phyloP scores from a whole-genome alignment of 148 eudicot species.

The Bassia scoparia region DNA sequence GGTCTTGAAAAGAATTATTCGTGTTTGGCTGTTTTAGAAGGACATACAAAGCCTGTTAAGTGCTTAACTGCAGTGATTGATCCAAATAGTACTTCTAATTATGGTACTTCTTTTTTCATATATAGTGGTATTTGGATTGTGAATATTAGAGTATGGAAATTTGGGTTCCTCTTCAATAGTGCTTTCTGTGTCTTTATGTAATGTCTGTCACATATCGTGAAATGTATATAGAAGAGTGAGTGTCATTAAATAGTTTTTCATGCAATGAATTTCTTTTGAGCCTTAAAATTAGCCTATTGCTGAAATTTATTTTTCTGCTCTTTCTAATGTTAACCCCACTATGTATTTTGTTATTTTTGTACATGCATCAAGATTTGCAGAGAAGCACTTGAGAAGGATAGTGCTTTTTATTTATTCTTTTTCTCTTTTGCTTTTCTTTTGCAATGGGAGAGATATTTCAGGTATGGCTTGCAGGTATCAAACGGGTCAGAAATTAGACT shows the following conservation, averaged over 20 bases:
- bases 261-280: not conserved
- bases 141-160: constrained; percentile 65
- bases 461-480: not conserved
- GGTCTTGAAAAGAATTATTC: constrained; percentile 41
- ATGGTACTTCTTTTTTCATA: constrained; percentile 40
- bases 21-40: constrained; percentile 73
- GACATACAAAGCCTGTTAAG: constrained; percentile 64
- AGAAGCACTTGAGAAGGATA: too few species aligned
- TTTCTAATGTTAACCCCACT: too few species aligned
- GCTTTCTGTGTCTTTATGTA: not conserved
- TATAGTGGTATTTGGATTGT: constrained; percentile 78
- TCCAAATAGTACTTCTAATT: constrained; percentile 12
- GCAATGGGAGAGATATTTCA: too few species aligned
- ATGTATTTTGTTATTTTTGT: too few species aligned
- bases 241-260: not conserved
- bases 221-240: constrained; percentile 26
- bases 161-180: constrained; percentile 39
- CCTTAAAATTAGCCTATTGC: not conserved
- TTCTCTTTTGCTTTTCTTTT: not conserved
- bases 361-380: too few species aligned
- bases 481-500: not conserved
- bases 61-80: constrained; percentile 55
- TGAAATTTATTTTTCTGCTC: not conserved
- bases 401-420: too few species aligned
- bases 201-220: not conserved